Evolutionary conservation across 805 yeast species (phyloP).

Genomic region (Candida chauliodis): DNA sequence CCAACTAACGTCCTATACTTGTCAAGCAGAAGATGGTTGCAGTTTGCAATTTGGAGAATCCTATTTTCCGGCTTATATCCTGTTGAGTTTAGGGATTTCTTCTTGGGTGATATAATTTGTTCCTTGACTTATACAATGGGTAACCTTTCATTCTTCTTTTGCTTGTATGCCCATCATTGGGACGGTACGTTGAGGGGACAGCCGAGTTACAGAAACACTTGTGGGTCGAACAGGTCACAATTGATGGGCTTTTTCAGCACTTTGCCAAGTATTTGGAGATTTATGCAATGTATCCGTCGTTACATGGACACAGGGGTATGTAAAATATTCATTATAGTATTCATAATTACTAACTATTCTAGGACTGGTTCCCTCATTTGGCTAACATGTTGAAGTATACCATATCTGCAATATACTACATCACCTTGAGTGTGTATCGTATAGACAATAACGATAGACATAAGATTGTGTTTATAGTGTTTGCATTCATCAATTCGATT

Average conservation of each 20-base stretch:
- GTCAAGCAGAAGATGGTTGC: slow-evolving; percentile 75
- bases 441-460: slow-evolving; percentile 43
- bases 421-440: slow-evolving; percentile 73
- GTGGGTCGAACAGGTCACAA: slow-evolving; percentile 78
- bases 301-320: slow-evolving; percentile 72
- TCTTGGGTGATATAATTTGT: slow-evolving; percentile 86
- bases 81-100: slow-evolving; percentile 92
- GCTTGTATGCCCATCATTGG: slow-evolving; percentile 77
- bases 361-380: slow-evolving; percentile 91
- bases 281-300: slow-evolving; percentile 87
- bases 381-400: slow-evolving; percentile 82
- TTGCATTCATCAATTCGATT: slow-evolving; percentile 72
- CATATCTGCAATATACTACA: slow-evolving; percentile 63
- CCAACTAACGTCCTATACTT: slow-evolving; percentile 59
- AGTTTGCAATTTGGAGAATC: slow-evolving; percentile 67
- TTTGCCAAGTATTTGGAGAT: slow-evolving; percentile 87
- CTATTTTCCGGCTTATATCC: slow-evolving; percentile 84
- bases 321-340: background rate
- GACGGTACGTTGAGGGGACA: slow-evolving; percentile 42
- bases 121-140: slow-evolving; percentile 86
- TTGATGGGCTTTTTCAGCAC: slow-evolving; percentile 79
- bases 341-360: background rate
- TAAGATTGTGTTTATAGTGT: slow-evolving; percentile 61
- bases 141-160: slow-evolving; percentile 79
- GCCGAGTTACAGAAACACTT: slow-evolving; percentile 36